Evolutionary conservation across 805 yeast genomes (phyloP), one percentile per base, ranked within the genome.

Genomic region (Barnettozyma sp.): DNA sequence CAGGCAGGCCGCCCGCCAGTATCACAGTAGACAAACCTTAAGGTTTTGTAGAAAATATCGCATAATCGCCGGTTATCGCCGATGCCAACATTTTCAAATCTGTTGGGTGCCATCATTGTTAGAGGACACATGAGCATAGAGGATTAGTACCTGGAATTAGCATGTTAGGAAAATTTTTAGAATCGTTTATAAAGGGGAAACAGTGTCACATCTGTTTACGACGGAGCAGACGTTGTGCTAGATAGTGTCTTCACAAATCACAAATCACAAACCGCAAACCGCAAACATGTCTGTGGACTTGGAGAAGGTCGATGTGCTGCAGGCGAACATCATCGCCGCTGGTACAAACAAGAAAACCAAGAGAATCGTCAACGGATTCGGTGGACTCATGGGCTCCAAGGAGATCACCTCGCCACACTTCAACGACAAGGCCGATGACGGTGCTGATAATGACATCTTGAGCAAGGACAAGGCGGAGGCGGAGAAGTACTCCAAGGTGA

Each of bases 291-390:
- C 40, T 36, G 39, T 37, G 9, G 47, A 39, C 5, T 38, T 53
- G 19, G 56, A 53, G 34, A 34, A 46, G 13, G 73, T 78, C 34
- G 87, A 83, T 55, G 68, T 83, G 45, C 71, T 77, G 30, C 65
- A 73, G 36, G 85, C 87, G 41, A 82, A 81, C 58, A 76, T 84
- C 31, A 70, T 83, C 42, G 94, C 94, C 13, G 82, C 92, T 9
- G 94, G 94, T 46, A 73, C 84, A 36, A 76, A 82, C 65, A 80
- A 77, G 55, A 70, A 74, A 50, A 66, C 68, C 38, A 76, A 75
- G 35, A 71, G 90, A 60, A 76, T 82, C 34, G 90, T 82, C 32
- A 87, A 87, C 38, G 83, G 87, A 14, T 82, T 87, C 33, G 92
- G 92, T 26, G 65, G 65, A 33, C 63, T 83, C 50, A 83, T 83